Conservation (phyloP, 805 yeast species). For the Metschnikowia lunata region DNA sequence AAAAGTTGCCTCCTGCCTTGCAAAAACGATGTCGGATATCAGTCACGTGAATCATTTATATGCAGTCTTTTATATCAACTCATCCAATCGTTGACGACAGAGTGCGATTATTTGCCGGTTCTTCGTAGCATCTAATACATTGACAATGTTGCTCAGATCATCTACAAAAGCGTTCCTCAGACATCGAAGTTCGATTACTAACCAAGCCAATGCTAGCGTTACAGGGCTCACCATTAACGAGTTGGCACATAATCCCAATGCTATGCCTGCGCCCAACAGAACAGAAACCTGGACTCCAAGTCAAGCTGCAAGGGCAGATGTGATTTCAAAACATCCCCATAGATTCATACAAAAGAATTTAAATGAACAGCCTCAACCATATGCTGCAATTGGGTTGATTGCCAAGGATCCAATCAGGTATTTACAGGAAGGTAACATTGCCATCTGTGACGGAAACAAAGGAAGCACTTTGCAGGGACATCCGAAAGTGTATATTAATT, state of each 20-base stretch:
- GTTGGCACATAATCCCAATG: conserved; percentile 23
- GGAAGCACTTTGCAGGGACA: conserved; percentile 71
- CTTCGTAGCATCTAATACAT: no score
- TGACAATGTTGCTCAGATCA: conserved; percentile 1
- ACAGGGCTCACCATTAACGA: conserved; percentile 18
- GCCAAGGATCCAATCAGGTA: conserved; percentile 67
- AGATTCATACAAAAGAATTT: conserved; percentile 72
- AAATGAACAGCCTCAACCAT: conserved; percentile 67
- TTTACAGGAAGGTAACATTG: conserved; percentile 50
- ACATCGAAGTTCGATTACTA: conserved; percentile 12
- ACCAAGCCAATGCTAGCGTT: conserved; percentile 8
- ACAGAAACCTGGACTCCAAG: conserved; percentile 64
- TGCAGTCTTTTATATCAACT: no score
- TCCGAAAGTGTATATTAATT: conserved; percentile 76
- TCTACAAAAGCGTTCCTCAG: conserved; percentile 9
- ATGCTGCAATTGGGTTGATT: conserved; percentile 80
- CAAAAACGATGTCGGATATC: no score
- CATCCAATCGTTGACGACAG: no score
- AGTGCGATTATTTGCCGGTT: no score
- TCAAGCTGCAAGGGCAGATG: conserved; percentile 58
- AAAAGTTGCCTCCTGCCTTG: no score
- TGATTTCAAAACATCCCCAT: conserved; percentile 47
- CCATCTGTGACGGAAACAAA: conserved; percentile 80
- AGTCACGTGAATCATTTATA: no score
- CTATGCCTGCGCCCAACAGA: conserved; percentile 75